Percentiles rank a stretch among this genome's conserved stretches.
These are phyloP conservation scores for Flaveria floridana DNA, from an alignment of 140 eudicot genomes.

Conservation along the genomic window DNA sequence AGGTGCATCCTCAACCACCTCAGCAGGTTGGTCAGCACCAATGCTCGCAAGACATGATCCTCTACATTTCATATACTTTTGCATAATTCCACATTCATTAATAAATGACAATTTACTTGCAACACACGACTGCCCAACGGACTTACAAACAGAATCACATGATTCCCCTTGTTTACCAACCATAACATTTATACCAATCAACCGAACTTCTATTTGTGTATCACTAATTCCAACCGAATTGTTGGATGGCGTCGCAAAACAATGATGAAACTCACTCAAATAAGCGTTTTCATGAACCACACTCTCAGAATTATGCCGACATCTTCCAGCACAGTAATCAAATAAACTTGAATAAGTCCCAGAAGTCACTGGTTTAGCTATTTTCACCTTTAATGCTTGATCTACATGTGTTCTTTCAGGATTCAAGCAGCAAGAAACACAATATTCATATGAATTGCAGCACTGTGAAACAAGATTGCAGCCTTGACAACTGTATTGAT, in stretches of 20 bases:
- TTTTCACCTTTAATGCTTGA: constrained; percentile 60
- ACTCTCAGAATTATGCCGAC: constrained; percentile 91
- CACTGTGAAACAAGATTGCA: constrained; percentile 83
- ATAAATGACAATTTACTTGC: constrained; percentile 74
- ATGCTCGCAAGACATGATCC: constrained; percentile 86
- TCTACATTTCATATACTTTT: constrained; percentile 81
- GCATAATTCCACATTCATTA: constrained; percentile 78
- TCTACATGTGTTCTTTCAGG: constrained; percentile 58
- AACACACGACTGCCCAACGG: constrained; percentile 75
- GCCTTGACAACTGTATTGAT: constrained; percentile 85
- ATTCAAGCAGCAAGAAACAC: constrained; percentile 93
- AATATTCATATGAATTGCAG: constrained; percentile 87
- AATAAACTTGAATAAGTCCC: constrained; percentile 78
- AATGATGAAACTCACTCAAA: constrained; percentile 83
- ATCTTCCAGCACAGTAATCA: constrained; percentile 85
- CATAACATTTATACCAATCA: constrained; percentile 67
- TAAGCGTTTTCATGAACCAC: constrained; percentile 99
- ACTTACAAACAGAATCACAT: constrained; percentile 80
- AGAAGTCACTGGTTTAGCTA: constrained; percentile 81
- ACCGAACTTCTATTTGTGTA: constrained; percentile 49
- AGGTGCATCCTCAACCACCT: constrained; percentile 96
- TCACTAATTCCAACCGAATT: constrained; percentile 57
- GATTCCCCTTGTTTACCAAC: constrained; percentile 98
- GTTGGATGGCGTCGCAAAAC: constrained; percentile 73
- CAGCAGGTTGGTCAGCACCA: constrained; percentile 98